phyloP scores from a whole-genome alignment of 1,284 basidiomycete species.

The Apiotrichum mycotoxinovorans region DNA sequence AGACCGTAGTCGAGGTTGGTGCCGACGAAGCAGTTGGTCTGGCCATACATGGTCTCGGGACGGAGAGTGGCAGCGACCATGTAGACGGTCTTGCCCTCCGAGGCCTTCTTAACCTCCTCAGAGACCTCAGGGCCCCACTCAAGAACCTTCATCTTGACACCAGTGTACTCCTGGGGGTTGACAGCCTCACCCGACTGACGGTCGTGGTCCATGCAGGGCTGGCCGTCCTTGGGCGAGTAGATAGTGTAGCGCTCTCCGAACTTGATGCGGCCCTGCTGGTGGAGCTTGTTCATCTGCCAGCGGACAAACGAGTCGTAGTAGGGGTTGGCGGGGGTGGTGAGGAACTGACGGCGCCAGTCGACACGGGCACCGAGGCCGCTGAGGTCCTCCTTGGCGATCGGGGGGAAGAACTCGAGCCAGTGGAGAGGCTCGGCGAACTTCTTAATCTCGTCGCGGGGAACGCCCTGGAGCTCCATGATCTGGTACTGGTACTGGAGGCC shows the following conservation, averaged over 20 bases:
- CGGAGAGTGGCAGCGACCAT: conserved; percentile 93
- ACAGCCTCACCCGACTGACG: conserved; percentile 91
- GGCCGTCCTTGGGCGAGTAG: conserved; percentile 98
- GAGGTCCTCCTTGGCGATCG: conserved; percentile 88
- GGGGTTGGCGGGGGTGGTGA: conserved; percentile 90
- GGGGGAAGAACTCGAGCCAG: conserved; percentile 95
- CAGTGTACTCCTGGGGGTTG: conserved; percentile 95
- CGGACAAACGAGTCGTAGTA: conserved; percentile 97
- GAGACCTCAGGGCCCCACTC: conserved; percentile 66
- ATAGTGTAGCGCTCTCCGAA: conserved; percentile 99
- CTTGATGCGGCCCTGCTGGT: conserved; percentile 83
- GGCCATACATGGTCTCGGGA: conserved; percentile 98
- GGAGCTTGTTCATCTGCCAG: conserved; percentile 96
- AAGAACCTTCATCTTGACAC: conserved; percentile 88
- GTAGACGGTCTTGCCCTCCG: conserved; percentile 74
- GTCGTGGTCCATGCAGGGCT: conserved; percentile 99
- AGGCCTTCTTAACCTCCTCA: conserved; percentile 62
- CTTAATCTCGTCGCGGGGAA: conserved; percentile 85
- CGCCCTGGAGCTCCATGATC: conserved; percentile 91
- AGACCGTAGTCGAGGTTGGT: conserved; percentile 88
- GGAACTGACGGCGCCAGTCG: conserved; percentile 94
- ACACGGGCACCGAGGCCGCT: conserved; percentile 85
- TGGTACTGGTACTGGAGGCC: conserved; percentile 98
- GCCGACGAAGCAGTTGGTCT: conserved; percentile 97
- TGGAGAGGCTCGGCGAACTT: conserved; percentile 89